phyloP scores from a whole-genome alignment of 208 protist species.

The Trichomonas vaginalis region DNA sequence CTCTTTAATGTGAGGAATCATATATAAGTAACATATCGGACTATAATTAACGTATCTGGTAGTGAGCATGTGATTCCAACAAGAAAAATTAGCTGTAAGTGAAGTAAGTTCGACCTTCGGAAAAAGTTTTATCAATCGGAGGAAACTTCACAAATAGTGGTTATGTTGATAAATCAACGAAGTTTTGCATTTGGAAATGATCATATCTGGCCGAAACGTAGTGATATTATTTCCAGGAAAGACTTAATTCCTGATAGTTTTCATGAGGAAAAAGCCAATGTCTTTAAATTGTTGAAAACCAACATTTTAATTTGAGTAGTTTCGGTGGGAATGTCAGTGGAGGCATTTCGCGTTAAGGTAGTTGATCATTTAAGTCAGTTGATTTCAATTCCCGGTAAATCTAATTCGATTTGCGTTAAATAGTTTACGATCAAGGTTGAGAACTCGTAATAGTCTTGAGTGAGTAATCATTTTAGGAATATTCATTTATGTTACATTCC shows the following conservation, averaged over 20 bases:
- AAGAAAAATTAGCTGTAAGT: neutral
- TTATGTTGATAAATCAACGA: neutral
- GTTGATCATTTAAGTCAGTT: neutral
- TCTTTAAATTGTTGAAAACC: neutral
- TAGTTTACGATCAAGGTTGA: no score
- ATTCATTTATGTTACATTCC: no score
- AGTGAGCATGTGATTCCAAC: neutral
- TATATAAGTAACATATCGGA: neutral
- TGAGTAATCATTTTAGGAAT: no score
- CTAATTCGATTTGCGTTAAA: no score
- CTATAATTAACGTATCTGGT: neutral
- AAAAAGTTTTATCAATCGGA: neutral
- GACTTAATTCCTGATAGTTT: neutral
- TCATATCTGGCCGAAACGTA: neutral
- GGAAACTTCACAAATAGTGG: neutral
- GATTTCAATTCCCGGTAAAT: neutral
- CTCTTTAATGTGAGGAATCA: neutral
- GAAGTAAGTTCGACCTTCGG: neutral
- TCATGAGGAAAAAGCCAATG: neutral
- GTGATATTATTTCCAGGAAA: neutral
- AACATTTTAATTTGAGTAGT: neutral
- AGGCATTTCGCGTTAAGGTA: neutral
- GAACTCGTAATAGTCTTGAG: no score
- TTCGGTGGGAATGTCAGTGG: neutral
- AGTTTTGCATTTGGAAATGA: neutral